These are phyloP conservation scores for Triticum dicoccoides DNA, from an alignment of 176 grass and related monocot species.

Conservation along the genomic window DNA sequence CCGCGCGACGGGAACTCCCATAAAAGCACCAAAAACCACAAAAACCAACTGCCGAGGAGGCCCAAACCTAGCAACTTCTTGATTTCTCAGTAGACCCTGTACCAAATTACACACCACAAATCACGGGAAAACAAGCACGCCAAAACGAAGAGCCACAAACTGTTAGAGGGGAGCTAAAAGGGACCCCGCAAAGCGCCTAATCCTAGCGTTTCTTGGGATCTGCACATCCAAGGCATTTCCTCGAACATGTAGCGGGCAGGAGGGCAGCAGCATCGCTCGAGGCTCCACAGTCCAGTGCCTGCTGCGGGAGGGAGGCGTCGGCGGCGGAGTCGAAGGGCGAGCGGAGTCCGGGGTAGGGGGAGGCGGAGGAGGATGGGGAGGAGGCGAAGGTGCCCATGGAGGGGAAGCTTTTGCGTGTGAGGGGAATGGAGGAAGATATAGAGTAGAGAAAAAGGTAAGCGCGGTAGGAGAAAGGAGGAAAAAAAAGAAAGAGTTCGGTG, in stretches of 20 bases:
- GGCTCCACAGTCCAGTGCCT: background rate
- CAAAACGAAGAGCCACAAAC: background rate
- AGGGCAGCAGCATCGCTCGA: constrained; percentile 11
- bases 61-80: constrained; percentile 34
- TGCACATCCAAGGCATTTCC: constrained; percentile 33
- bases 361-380: background rate
- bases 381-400: constrained; percentile 21
- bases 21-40: constrained; percentile 50
- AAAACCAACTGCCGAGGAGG: background rate
- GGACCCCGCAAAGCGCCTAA: constrained; percentile 34
- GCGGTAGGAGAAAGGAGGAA: background rate
- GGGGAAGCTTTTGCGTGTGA: constrained; percentile 35
- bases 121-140: background rate
- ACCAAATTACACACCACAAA: constrained; percentile 29
- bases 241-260: constrained; percentile 27
- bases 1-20: constrained; percentile 64
- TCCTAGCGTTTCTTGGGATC: constrained; percentile 49
- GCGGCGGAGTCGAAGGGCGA: background rate
- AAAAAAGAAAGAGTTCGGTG: constrained; percentile 22
- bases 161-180: constrained; percentile 53
- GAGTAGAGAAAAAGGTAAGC: constrained; percentile 33
- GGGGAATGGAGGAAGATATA: constrained; percentile 34
- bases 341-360: background rate
- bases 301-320: background rate
- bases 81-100: constrained; percentile 28